Percentiles rank a stretch among this genome's conserved stretches.
Evolutionary conservation across 306 rosid genomes (phyloP).

Genomic region (Casuarina glauca): DNA sequence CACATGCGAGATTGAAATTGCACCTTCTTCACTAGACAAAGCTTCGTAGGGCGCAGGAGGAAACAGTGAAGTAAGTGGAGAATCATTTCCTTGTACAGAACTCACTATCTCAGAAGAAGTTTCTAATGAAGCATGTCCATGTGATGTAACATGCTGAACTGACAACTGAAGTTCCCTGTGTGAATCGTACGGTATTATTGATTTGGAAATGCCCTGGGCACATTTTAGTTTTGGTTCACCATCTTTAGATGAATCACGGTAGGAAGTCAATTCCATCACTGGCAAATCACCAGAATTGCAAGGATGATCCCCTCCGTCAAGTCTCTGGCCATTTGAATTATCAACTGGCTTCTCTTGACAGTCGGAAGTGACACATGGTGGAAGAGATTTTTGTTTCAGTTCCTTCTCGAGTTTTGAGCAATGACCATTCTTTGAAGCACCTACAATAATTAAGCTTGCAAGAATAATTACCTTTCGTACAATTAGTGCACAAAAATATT

Average conservation of each 20-base stretch:
- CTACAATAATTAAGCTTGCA: conserved; percentile 23
- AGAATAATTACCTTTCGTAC: conserved; percentile 18
- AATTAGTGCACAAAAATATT: conserved; percentile 2
- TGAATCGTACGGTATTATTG: conserved; percentile 21
- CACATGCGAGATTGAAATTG: conserved; percentile 17
- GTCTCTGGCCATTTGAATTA: conserved; percentile 29
- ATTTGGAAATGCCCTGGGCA: conserved; percentile 17
- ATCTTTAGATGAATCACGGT: conserved; percentile 21
- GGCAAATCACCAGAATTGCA: conserved; percentile 25
- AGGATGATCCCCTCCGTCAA: conserved; percentile 10
- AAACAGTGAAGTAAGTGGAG: conserved; percentile 19
- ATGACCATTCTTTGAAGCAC: conserved; percentile 35
- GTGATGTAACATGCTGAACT: conserved; percentile 34
- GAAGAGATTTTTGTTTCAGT: conserved; percentile 26
- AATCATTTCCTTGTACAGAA: conserved; percentile 27
- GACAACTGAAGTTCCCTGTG: conserved; percentile 28
- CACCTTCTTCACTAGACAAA: conserved; percentile 29
- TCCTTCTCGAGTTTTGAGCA: conserved; percentile 31
- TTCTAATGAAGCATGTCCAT: conserved; percentile 29
- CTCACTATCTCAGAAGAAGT: conserved; percentile 23
- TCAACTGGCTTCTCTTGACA: conserved; percentile 16
- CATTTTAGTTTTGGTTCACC: conserved; percentile 28
- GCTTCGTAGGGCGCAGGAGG: conserved; percentile 21
- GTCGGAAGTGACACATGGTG: conserved; percentile 24
- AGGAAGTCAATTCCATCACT: conserved; percentile 11